phyloP scores from a whole-genome alignment of 108 stramenopile species.

The Ochromonas danica region DNA sequence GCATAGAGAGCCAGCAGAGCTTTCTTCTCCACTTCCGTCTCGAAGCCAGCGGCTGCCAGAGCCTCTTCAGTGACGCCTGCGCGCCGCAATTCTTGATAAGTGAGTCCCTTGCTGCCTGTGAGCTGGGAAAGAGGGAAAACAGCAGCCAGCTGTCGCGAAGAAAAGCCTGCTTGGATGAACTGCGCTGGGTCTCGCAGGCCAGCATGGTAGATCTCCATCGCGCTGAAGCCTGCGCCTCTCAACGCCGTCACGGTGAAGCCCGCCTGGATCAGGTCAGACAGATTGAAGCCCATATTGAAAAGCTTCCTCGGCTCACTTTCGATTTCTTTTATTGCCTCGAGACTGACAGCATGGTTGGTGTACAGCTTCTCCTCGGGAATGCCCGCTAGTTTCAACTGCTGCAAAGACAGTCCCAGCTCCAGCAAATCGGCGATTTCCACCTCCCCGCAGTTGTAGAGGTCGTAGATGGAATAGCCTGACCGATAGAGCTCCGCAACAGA shows the following conservation, averaged over 20 bases:
- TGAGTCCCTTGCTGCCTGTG: not conserved
- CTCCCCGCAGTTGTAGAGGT: not conserved
- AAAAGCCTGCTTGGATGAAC: not conserved
- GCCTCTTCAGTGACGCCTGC: not conserved
- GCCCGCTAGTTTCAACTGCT: conserved; percentile 1
- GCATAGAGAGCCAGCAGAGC: not conserved
- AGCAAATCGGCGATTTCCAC: not conserved
- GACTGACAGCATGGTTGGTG: too few species aligned
- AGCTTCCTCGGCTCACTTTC: not conserved
- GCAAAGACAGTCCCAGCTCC: not conserved
- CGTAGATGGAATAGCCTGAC: not conserved
- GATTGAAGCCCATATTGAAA: not conserved
- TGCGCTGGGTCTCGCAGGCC: not conserved
- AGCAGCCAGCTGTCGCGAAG: not conserved
- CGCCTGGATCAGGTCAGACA: not conserved
- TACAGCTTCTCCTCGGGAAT: too few species aligned
- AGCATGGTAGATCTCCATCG: not conserved
- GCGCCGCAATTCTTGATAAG: not conserved
- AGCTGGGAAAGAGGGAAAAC: not conserved
- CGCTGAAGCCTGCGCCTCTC: not conserved
- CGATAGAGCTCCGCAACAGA: not conserved
- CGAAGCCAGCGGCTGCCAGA: not conserved
- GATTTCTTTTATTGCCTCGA: not conserved
- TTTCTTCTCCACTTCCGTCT: not conserved
- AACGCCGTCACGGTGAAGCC: not conserved